Conservation (phyloP, 1,284 basidiomycete species). For the Cystobasidium pallidum region DNA sequence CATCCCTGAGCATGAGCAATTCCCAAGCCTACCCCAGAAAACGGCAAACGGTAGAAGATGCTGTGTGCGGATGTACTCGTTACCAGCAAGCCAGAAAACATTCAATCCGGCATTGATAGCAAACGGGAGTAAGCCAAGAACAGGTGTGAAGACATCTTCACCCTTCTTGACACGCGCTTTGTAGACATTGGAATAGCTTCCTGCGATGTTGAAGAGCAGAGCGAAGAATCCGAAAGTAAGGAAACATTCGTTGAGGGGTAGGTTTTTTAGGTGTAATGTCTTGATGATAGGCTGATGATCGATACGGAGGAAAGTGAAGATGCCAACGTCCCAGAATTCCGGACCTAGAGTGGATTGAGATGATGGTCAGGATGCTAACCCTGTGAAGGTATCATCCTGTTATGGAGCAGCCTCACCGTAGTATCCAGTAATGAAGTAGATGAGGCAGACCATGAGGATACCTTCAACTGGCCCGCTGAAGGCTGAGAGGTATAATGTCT, state of each 20-base stretch:
- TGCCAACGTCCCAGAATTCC: slow-evolving; percentile 77
- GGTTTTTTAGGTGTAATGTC: slow-evolving; percentile 58
- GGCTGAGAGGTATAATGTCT: slow-evolving; percentile 85
- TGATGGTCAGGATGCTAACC: too few species aligned
- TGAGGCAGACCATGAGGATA: slow-evolving; percentile 78
- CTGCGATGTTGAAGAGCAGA: slow-evolving; percentile 76
- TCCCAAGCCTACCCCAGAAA: slow-evolving; percentile 67
- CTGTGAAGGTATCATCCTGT: too few species aligned
- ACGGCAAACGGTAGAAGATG: slow-evolving; percentile 83
- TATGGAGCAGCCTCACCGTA: slow-evolving; percentile 63
- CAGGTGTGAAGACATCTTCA: slow-evolving; percentile 63
- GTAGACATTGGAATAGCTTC: slow-evolving; percentile 76
- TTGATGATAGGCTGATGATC: slow-evolving; percentile 63
- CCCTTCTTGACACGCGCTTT: slow-evolving; percentile 60
- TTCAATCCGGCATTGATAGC: slow-evolving; percentile 70
- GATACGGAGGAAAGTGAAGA: slow-evolving; percentile 68
- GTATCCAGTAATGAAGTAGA: slow-evolving; percentile 78
- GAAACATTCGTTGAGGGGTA: slow-evolving; percentile 83
- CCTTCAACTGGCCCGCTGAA: slow-evolving; percentile 97
- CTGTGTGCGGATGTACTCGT: slow-evolving; percentile 63
- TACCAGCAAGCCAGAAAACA: slow-evolving; percentile 72
- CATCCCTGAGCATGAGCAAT: too few species aligned
- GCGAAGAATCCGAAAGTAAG: slow-evolving; percentile 79
- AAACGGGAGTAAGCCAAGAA: slow-evolving; percentile 80
- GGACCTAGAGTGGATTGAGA: slow-evolving; percentile 61